Evolutionary conservation across 192 early-diverging fungal species (phyloP).

Genomic region (Geranomyces michiganensis): DNA sequence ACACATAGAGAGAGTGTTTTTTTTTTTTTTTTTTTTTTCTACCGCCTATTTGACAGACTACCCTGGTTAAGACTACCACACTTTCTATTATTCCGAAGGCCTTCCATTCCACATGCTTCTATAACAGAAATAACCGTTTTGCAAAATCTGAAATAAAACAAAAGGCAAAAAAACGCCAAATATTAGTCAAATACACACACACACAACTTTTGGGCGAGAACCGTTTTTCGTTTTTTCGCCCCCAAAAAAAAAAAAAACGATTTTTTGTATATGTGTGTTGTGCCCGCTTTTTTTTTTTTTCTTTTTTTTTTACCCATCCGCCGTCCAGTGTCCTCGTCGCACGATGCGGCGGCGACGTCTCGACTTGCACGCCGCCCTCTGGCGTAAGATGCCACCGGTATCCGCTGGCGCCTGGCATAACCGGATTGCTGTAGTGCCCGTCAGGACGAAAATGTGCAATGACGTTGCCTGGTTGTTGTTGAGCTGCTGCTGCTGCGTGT

Average conservation of each 20-base stretch:
- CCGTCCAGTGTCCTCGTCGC: conserved; percentile 19
- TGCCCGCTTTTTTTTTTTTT: neutral
- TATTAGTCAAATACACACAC: neutral
- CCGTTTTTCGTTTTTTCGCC: too few species aligned
- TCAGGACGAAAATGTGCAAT: conserved; percentile 12
- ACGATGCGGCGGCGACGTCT: conserved; percentile 18
- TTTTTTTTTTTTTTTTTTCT: too few species aligned
- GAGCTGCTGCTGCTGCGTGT: neutral
- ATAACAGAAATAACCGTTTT: conserved; percentile 24
- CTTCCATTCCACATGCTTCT: conserved; percentile 9
- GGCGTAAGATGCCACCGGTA: conserved; percentile 28
- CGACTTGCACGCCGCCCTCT: conserved; percentile 26
- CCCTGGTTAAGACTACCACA: too few species aligned
- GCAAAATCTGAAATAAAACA: conserved; percentile 9
- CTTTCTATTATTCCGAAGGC: neutral
- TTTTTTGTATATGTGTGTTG: too few species aligned
- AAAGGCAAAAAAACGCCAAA: neutral
- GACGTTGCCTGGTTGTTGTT: neutral
- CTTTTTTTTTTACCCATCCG: conserved; percentile 26
- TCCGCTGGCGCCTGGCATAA: neutral
- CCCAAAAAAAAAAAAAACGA: too few species aligned
- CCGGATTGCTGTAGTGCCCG: conserved; percentile 22
- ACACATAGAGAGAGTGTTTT: too few species aligned
- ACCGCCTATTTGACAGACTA: too few species aligned
- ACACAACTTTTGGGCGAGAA: neutral